Percentiles rank a stretch among this genome's conserved stretches.
These are phyloP conservation scores for Aureobasidium sp. DNA, from an alignment of 2,329 filamentous ascomycete genomes.

Conservation along the genomic window DNA sequence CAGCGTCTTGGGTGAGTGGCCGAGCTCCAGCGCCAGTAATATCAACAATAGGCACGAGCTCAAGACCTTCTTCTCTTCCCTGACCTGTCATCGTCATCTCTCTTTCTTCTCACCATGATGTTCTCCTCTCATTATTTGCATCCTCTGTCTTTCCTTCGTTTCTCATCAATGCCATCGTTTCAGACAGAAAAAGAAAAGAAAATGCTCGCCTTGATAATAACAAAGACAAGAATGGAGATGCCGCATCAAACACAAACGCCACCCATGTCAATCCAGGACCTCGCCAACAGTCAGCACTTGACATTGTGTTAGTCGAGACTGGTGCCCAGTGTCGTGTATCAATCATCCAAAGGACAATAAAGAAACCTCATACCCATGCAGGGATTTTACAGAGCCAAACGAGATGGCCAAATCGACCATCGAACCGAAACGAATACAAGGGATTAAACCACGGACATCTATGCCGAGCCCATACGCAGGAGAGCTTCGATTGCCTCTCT, in stretches of 20 bases:
- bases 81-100: neutral
- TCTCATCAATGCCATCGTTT: neutral
- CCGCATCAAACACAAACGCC: slow-evolving; percentile 16
- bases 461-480: slow-evolving; percentile 65
- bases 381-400: neutral
- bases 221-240: slow-evolving; percentile 10
- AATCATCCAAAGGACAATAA: slow-evolving; percentile 6
- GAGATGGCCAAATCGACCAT: neutral
- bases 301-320: slow-evolving; percentile 20
- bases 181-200: neutral
- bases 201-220: slow-evolving; percentile 2
- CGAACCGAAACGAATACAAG: neutral
- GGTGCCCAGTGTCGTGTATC: slow-evolving; percentile 27
- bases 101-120: neutral
- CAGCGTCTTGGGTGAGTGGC: neutral
- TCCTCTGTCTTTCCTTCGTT: neutral
- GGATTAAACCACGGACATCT: neutral
- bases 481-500: slow-evolving; percentile 74
- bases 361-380: neutral
- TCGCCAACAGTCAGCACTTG: slow-evolving; percentile 28
- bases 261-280: slow-evolving; percentile 31
- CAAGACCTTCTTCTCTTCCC: slow-evolving; percentile 4
- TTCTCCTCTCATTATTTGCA: neutral
- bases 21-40: slow-evolving; percentile 7
- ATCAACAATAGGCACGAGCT: slow-evolving; percentile 5